Conservation (phyloP, 805 yeast species). For the Saccharomycopsis javanensis region DNA sequence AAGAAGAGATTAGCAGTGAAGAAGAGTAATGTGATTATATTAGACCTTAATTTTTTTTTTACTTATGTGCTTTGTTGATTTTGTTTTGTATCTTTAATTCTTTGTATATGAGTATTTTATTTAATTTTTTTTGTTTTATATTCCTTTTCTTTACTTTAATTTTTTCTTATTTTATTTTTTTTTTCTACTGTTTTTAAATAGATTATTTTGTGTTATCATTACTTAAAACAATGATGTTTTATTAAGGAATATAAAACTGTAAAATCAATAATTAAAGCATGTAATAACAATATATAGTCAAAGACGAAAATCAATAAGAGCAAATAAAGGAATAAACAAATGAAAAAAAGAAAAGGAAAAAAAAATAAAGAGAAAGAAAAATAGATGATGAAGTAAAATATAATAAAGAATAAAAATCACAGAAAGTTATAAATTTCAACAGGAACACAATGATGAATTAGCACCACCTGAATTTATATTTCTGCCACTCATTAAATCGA, state of each 20-base stretch:
- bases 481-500: neutral
- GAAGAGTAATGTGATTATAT: constrained; percentile 6
- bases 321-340: neutral
- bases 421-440: neutral
- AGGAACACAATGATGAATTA: neutral
- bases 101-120: neutral
- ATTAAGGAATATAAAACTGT: neutral
- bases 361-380: neutral
- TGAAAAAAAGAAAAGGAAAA: neutral
- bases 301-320: neutral
- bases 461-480: neutral
- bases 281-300: too few relatives aligned
- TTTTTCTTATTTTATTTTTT: too few relatives aligned
- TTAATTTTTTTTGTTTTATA: too few relatives aligned
- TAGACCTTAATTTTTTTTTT: too few relatives aligned
- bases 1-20: constrained; percentile 5
- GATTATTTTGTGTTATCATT: too few relatives aligned
- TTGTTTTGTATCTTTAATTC: neutral
- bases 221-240: neutral
- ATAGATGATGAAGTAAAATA: neutral
- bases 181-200: too few relatives aligned
- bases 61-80: neutral
- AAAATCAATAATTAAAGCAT: too few relatives aligned
- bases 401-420: neutral
- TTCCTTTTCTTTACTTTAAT: too few relatives aligned